Percentiles rank a stretch among this genome's conserved stretches.
These are phyloP conservation scores for Aaosphaeria pasadenensis DNA, from an alignment of 2,329 filamentous ascomycete genomes.

Conservation along the genomic window DNA sequence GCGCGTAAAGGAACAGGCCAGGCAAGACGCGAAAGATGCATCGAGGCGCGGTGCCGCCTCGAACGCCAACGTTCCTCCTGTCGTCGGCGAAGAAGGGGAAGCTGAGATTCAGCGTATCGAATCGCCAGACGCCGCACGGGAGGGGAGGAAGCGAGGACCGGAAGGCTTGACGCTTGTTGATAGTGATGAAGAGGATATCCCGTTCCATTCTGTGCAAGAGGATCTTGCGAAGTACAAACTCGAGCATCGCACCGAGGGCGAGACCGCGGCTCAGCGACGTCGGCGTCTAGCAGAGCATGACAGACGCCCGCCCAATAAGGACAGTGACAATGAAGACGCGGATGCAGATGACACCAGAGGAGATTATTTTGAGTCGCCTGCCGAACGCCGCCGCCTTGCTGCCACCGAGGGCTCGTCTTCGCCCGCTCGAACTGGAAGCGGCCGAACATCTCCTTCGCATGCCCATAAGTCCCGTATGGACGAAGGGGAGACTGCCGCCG, in stretches of 20 bases:
- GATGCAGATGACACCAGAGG: slow-evolving; percentile 25
- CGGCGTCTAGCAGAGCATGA: slow-evolving; percentile 35
- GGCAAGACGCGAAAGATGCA: slow-evolving; percentile 39
- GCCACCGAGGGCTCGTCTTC: slow-evolving; percentile 11
- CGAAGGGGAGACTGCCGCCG: slow-evolving; percentile 68
- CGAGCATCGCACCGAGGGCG: slow-evolving; percentile 13
- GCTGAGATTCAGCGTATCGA: slow-evolving; percentile 31
- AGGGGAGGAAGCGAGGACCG: slow-evolving; percentile 26
- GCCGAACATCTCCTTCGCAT: slow-evolving; percentile 6
- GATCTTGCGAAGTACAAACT: slow-evolving; percentile 26
- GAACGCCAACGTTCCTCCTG: slow-evolving; percentile 25
- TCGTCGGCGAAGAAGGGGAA: slow-evolving; percentile 31
- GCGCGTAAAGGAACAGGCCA: slow-evolving; percentile 45
- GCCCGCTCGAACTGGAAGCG: slow-evolving; percentile 8
- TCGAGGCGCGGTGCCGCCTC: slow-evolving; percentile 24
- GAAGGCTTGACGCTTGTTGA: slow-evolving; percentile 45
- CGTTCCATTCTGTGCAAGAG: slow-evolving; percentile 46
- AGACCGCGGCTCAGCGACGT: slow-evolving; percentile 43
- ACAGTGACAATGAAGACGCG: slow-evolving; percentile 2
- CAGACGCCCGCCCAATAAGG: background rate
- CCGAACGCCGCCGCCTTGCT: slow-evolving; percentile 14
- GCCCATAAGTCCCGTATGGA: slow-evolving; percentile 31
- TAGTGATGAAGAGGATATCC: slow-evolving; percentile 45
- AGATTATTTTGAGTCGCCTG: slow-evolving; percentile 23
- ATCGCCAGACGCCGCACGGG: slow-evolving; percentile 20